Evolutionary conservation across 1,284 basidiomycete genomes (phyloP).

Genomic region (Ceratobasidium sp.): DNA sequence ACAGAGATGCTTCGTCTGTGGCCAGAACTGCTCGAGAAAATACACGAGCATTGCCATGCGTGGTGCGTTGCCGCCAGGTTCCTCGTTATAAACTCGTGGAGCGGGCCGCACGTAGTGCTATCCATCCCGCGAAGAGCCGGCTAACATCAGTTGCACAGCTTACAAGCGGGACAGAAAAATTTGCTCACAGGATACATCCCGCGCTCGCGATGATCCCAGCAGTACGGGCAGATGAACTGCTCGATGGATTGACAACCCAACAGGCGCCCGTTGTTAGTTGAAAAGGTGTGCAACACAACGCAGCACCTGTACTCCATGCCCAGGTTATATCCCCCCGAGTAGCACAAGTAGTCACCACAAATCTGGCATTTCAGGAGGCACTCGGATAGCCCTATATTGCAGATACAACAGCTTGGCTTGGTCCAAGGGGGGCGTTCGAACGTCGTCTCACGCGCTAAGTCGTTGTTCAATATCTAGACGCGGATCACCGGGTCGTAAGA

Average conservation of each 20-base stretch:
- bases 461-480: constrained; percentile 15
- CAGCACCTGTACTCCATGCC: background rate
- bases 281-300: background rate
- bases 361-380: background rate
- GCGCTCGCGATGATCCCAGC: constrained; percentile 13
- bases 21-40: constrained; percentile 39
- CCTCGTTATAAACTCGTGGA: background rate
- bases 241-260: background rate
- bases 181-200: constrained; percentile 14
- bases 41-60: constrained; percentile 28
- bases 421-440: background rate
- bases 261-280: background rate
- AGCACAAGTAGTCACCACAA: constrained; percentile 1
- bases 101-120: constrained; percentile 24
- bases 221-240: constrained; percentile 1
- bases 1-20: constrained; percentile 26
- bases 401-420: background rate
- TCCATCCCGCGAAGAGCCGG: background rate
- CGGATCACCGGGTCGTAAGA: background rate
- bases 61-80: background rate
- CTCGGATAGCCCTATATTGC: background rate
- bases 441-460: background rate
- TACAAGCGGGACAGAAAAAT: too few species aligned
- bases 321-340: background rate
- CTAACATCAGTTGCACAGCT: too few species aligned